Evolutionary conservation across 768 basidiomycete genomes (phyloP), one percentile per base, ranked within the genome.

Genomic region (Amylocystis lapponica): DNA sequence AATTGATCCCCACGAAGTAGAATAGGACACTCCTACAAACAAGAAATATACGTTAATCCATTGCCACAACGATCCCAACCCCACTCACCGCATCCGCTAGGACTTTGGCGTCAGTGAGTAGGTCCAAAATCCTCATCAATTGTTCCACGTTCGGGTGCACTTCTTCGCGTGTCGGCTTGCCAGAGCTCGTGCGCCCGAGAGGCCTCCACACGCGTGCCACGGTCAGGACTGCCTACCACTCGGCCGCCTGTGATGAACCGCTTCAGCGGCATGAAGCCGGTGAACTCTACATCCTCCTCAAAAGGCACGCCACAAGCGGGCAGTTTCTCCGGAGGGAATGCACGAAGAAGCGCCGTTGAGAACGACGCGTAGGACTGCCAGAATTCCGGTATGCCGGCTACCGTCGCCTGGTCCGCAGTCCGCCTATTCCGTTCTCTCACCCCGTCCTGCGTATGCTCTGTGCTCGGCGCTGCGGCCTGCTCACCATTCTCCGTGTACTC

Each of bases 71-170:
- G n/a, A 4, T n/a, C 25, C 23, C 13, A 11, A 44, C 23, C 34
- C 14, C 5, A 62, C 69, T 45, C 48, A 86, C 87, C 69, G 75
- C 64, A 43, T 72, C 69, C 20, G 75, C 74, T 19, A 95, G 59
- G 5, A 67, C 61, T 49, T 66, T 71, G 1, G 83, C 85, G 56
- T 96, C 91, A 12, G 72, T 65, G 36, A 93, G 68, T 31, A 96
- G 66, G 64, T 96, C 95, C 35, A 78, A 73, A 45, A 99, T 86
- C 51, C 96, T 74, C 90, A 97, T 94, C 32, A 99, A 66, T 53
- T 94, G 88, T 68, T 95, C 92, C 46, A 88, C 93, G 53, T 99
- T 98, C 7, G 96, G 96, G 66, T 98, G 84, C 1, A 78, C 76
- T 23, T 60, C 77, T 27, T 60, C 61, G 20, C 22, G 32, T 19